A percentile compares a stretch with the other conserved stretches of the same genome.
Conservation (phyloP, 306 rosid species). For the Cercis canadensis region DNA sequence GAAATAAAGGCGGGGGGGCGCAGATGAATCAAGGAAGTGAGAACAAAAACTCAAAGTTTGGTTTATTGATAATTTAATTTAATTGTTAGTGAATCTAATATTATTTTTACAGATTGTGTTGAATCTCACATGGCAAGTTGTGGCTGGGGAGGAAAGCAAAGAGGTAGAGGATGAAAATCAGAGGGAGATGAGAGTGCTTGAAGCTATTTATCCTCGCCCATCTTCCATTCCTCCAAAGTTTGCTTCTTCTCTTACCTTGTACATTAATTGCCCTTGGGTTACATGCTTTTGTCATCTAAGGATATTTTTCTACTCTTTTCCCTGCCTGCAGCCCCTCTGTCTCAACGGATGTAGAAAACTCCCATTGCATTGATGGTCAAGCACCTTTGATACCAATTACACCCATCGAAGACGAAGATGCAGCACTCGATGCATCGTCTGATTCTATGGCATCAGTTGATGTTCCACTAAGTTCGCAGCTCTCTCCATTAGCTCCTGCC, state of each 20-base stretch:
- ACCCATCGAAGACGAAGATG: slow-evolving; percentile 87
- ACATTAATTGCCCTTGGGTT: slow-evolving; percentile 20
- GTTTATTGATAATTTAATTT: slow-evolving; percentile 25
- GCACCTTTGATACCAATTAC: slow-evolving; percentile 75
- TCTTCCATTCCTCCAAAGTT: slow-evolving; percentile 91
- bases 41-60: neutral
- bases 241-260: slow-evolving; percentile 45
- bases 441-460: slow-evolving; percentile 36
- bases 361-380: slow-evolving; percentile 41
- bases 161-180: slow-evolving; percentile 67
- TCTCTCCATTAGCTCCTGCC: slow-evolving; percentile 43
- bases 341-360: slow-evolving; percentile 52
- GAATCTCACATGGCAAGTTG: slow-evolving; percentile 77
- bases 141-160: slow-evolving; percentile 87
- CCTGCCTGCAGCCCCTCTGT: slow-evolving; percentile 60
- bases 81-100: slow-evolving; percentile 2
- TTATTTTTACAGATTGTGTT: slow-evolving; percentile 57
- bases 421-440: slow-evolving; percentile 39
- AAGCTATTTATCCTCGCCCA: slow-evolving; percentile 88
- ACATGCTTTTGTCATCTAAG: slow-evolving; percentile 29
- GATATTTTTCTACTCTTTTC: neutral
- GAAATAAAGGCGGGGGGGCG: too few species aligned
- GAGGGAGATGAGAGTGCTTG: slow-evolving; percentile 90
- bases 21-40: neutral
- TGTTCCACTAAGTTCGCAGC: slow-evolving; percentile 39